These are phyloP conservation scores for Stephanodiscus triporus DNA, from an alignment of 108 stramenopile species.

Conservation along the genomic window DNA sequence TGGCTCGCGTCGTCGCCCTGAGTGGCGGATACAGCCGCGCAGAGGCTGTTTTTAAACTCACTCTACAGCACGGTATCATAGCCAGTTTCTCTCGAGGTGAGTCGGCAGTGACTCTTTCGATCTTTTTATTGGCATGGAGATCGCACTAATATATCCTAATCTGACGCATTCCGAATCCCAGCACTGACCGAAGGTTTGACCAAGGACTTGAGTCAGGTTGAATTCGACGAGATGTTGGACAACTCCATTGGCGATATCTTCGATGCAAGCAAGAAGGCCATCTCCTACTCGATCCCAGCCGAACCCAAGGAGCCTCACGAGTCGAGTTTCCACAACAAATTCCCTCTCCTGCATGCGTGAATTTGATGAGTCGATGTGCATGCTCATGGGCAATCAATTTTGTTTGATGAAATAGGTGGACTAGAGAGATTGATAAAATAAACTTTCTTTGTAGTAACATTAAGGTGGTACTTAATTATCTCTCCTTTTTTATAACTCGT, in stretches of 20 bases:
- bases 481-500: constrained; percentile 59
- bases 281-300: background rate
- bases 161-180: background rate
- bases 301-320: constrained; percentile 6
- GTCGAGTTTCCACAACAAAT: constrained; percentile 23
- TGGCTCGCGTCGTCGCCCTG: constrained; percentile 75
- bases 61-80: constrained; percentile 69
- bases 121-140: background rate
- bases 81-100: constrained; percentile 73
- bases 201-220: constrained; percentile 56
- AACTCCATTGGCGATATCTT: constrained; percentile 64
- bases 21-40: constrained; percentile 75
- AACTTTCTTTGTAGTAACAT: too few relatives aligned
- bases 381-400: background rate
- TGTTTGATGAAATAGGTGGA: background rate
- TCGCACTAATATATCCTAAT: background rate
- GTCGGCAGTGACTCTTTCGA: background rate
- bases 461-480: background rate
- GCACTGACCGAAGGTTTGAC: constrained; percentile 73
- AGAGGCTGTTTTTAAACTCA: constrained; percentile 60
- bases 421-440: too few relatives aligned
- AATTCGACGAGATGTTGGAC: constrained; percentile 62
- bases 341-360: background rate
- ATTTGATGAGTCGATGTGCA: background rate
- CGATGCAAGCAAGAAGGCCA: constrained; percentile 48